Evolutionary conservation across 768 basidiomycete genomes (phyloP), one percentile per base, ranked within the genome.

Genomic region (Lentinula sp.): DNA sequence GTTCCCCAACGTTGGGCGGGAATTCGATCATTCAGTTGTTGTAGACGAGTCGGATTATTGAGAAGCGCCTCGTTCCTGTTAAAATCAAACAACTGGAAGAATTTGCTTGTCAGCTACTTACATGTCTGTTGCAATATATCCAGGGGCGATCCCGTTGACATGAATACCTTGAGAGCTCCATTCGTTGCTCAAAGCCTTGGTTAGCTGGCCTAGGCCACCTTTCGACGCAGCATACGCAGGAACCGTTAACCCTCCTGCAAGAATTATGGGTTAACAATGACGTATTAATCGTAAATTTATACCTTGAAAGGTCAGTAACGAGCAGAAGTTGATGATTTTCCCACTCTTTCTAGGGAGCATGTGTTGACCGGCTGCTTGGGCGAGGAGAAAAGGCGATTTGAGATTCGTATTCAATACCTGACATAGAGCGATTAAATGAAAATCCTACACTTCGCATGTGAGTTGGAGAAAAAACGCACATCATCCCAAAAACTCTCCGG

Each of bases 201-300:
- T 92, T 66, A 93, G 78, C 69, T 89, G 88, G 9, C 90, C 90
- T 36, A 93, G 78, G 18, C 91, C 92, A 60, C 93, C 93, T 71
- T 95, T 96, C 8, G 95, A 90, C 3, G 95, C 86, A 2, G 94
- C 91, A 69, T 96, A 96, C 10, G 95, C 95, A 18, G 94, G 93
- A 43, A 96, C 82, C 13, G 85, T 88, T 56, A 88, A 60, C 49
- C 88, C 88, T 51, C 82, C 57, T 58, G 32, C 32, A 32, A 33
- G 18, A 32, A 13, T 36, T 7, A 6, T 8, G n/a, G 28, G 9
- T 32, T 4, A 36, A 51, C 13, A 49, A 49, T 51, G 50, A 51
- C 50, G 50, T 51, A 51, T 36, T 9, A 51, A 35, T 51, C 32
- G 32, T 32, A 50, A 45, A 45, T n/a, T 3, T 32, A 86, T 87